A percentile compares a stretch with the other conserved stretches of the same genome.
Conservation (phyloP, 257 asterid genomes). For the Fraxinus anomala region DNA sequence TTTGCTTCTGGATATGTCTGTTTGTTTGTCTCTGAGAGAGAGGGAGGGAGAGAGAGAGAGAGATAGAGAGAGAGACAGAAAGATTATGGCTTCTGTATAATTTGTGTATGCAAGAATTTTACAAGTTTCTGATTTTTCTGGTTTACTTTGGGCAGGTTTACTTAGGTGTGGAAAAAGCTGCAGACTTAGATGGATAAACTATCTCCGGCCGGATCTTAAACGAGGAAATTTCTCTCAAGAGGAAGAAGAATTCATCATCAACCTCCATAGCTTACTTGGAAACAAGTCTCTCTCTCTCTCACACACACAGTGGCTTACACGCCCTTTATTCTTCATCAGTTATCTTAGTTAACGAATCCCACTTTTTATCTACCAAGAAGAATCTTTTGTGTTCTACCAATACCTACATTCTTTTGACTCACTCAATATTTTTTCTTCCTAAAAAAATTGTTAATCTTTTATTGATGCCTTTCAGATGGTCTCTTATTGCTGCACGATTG, state of each 20-base stretch:
- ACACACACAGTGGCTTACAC: not conserved
- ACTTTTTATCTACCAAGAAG: conserved; percentile 22
- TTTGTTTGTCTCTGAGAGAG: not conserved
- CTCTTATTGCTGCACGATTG: conserved; percentile 45
- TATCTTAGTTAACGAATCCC: conserved; percentile 17
- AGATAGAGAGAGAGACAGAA: not conserved
- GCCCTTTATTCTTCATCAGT: not conserved
- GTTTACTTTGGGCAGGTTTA: conserved; percentile 29
- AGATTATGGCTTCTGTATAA: not conserved
- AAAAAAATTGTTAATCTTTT: not conserved
- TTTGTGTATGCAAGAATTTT: not conserved
- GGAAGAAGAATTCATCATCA: conserved; percentile 43
- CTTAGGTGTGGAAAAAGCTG: conserved; percentile 53
- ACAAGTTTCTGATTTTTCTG: not conserved
- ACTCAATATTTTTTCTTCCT: not conserved
- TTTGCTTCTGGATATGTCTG: too few relatives aligned
- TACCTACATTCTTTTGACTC: conserved; percentile 12
- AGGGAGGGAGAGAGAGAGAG: too few relatives aligned
- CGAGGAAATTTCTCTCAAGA: conserved; percentile 43
- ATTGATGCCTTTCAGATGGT: conserved; percentile 38
- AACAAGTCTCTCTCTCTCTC: conserved; percentile 29
- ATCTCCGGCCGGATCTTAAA: conserved; percentile 43
- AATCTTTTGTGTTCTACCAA: conserved; percentile 2
- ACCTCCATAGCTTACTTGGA: conserved; percentile 39
- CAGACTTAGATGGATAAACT: conserved; percentile 47